Conservation (phyloP, 331 rosid genomes). For the Erythrophleum ivorense region DNA sequence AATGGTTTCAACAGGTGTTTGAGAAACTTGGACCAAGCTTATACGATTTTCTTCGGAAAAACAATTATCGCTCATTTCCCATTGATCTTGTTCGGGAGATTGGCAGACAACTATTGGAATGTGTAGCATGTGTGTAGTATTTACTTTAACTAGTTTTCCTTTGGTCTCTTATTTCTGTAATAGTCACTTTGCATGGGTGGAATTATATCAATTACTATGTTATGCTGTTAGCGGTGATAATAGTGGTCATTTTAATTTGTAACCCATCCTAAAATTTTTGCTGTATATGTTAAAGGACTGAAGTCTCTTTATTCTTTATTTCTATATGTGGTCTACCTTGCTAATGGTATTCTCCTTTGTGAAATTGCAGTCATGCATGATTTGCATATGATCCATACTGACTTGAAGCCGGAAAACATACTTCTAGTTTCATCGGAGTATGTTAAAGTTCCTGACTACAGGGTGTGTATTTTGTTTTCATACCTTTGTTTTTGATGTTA, state of each 20-base stretch:
- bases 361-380: constrained; percentile 82
- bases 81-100: constrained; percentile 99
- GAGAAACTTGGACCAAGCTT: constrained; percentile 99
- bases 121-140: constrained; percentile 99
- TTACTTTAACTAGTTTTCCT: constrained; percentile 59
- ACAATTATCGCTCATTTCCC: constrained; percentile 99
- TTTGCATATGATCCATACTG: constrained; percentile 75
- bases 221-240: background rate
- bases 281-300: background rate
- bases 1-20: constrained; percentile 99
- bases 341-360: constrained; percentile 4
- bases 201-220: background rate
- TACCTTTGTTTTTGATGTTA: background rate
- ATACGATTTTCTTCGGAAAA: constrained; percentile 99
- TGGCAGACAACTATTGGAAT: constrained; percentile 99
- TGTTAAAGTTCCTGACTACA: constrained; percentile 71
- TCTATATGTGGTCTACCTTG: background rate
- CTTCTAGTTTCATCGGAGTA: constrained; percentile 71
- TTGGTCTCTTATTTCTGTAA: constrained; percentile 12
- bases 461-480: constrained; percentile 39
- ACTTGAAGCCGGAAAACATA: constrained; percentile 87
- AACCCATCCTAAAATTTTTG: background rate
- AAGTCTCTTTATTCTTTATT: background rate
- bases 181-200: background rate
- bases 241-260: background rate